Conservation (phyloP, 2,329 filamentous ascomycete species). For the Xylaria sp. region DNA sequence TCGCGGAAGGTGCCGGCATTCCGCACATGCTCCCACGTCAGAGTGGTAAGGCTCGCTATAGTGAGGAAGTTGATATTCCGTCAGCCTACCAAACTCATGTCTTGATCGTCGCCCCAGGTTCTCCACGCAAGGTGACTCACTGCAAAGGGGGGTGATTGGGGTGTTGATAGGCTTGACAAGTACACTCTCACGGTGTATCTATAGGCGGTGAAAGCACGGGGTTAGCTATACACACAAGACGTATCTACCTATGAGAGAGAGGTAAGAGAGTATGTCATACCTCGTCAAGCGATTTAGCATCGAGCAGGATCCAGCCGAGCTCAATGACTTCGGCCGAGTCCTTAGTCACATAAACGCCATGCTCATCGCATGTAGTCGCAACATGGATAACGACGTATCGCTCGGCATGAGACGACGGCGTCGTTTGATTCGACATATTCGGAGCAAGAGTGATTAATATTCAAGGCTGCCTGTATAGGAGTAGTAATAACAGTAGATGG, state of each 20-base stretch:
- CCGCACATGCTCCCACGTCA: constrained; percentile 99
- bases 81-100: constrained; percentile 17
- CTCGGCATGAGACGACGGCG: constrained; percentile 76
- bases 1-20: constrained; percentile 97
- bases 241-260: not conserved
- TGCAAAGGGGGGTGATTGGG: constrained; percentile 97
- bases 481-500: constrained; percentile 25
- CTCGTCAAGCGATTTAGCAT: constrained; percentile 91
- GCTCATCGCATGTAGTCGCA: constrained; percentile 97
- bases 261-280: constrained; percentile 56
- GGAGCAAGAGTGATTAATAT: constrained; percentile 18
- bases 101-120: not conserved
- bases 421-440: constrained; percentile 54
- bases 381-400: constrained; percentile 98
- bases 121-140: constrained; percentile 65
- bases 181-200: constrained; percentile 95
- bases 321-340: constrained; percentile 99
- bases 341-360: constrained; percentile 98
- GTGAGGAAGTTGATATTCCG: constrained; percentile 24
- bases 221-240: constrained; percentile 14
- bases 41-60: constrained; percentile 90
- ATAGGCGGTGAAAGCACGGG: not conserved
- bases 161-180: constrained; percentile 99
- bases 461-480: constrained; percentile 27
- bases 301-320: constrained; percentile 95